These are phyloP conservation scores for Diaporthe sp. DNA, from an alignment of 2,329 filamentous ascomycete species.

Conservation along the genomic window DNA sequence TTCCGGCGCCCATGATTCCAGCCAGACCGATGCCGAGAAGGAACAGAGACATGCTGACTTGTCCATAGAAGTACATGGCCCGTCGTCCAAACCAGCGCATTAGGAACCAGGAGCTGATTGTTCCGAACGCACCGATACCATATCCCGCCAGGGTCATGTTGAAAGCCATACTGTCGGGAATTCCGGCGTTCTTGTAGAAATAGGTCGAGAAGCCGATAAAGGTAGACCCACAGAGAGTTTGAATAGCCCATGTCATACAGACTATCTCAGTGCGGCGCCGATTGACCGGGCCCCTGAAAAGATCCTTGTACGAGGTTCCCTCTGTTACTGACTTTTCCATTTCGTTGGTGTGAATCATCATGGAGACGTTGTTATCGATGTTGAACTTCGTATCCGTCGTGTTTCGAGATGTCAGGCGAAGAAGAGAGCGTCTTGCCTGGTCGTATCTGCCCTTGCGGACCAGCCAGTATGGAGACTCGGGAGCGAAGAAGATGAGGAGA, in stretches of 20 bases:
- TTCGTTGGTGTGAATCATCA: constrained; percentile 68
- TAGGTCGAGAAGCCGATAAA: constrained; percentile 64
- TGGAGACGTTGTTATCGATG: constrained; percentile 61
- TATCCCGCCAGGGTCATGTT: constrained; percentile 62
- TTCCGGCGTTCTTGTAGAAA: constrained; percentile 60
- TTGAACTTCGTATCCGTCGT: constrained; percentile 51
- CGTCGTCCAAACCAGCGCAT: constrained; percentile 63
- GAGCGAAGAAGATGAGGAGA: constrained; percentile 46
- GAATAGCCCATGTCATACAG: constrained; percentile 61
- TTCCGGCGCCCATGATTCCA: constrained; percentile 3
- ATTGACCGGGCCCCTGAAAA: constrained; percentile 64
- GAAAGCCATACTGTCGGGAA: constrained; percentile 58
- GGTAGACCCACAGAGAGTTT: constrained; percentile 61
- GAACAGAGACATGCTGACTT: constrained; percentile 55
- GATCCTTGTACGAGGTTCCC: constrained; percentile 61
- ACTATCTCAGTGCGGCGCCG: constrained; percentile 65
- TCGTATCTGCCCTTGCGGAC: constrained; percentile 54
- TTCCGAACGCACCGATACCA: constrained; percentile 64
- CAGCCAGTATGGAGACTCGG: constrained; percentile 58
- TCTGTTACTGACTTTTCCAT: constrained; percentile 57
- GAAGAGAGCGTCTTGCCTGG: constrained; percentile 50
- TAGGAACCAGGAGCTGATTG: constrained; percentile 63
- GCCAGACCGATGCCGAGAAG: constrained; percentile 42
- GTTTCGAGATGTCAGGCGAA: constrained; percentile 45
- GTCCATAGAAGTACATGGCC: constrained; percentile 59